phyloP scores from a whole-genome alignment of 495 filamentous ascomycete genomes.

The Penicillium cataractarum region DNA sequence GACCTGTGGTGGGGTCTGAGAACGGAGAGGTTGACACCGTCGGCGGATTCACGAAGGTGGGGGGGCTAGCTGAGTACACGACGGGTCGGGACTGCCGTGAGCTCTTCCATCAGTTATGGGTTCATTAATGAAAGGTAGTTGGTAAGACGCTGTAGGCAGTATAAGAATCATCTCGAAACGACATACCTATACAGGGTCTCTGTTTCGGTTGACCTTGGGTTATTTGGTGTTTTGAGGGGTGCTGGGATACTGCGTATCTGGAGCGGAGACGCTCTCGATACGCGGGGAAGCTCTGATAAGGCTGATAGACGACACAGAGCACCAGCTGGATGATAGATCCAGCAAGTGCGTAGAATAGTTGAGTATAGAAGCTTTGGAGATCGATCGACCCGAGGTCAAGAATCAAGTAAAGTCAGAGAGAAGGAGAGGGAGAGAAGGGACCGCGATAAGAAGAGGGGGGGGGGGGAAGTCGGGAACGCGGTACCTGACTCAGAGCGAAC shows the following conservation, averaged over 20 bases:
- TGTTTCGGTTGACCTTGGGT: not conserved
- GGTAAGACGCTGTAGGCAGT: no score
- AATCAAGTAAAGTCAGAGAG: conserved; percentile 4
- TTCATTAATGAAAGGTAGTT: not conserved
- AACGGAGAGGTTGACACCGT: conserved; percentile 33
- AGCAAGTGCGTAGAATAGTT: not conserved
- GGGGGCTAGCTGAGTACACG: conserved; percentile 16
- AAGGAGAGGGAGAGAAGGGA: conserved; percentile 6
- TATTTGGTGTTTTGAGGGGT: not conserved
- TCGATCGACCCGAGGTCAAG: not conserved
- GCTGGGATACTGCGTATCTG: conserved; percentile 22
- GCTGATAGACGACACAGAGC: conserved; percentile 24
- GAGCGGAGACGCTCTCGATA: conserved; percentile 33
- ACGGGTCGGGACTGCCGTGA: conserved; percentile 10
- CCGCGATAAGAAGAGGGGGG: conserved; percentile 21
- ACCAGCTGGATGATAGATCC: conserved; percentile 18
- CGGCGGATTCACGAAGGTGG: conserved; percentile 12
- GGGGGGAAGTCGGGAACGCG: conserved; percentile 9
- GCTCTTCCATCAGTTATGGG: conserved; percentile 3
- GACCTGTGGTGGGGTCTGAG: conserved; percentile 41
- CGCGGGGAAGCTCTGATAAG: conserved; percentile 39
- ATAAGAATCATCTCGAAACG: no score
- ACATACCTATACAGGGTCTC: conserved; percentile 2
- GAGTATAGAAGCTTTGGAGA: conserved; percentile 1
- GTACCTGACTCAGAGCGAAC: conserved; percentile 29